Evolutionary conservation across 345 rosid species (phyloP).

Genomic region (Pistacia atlantica): DNA sequence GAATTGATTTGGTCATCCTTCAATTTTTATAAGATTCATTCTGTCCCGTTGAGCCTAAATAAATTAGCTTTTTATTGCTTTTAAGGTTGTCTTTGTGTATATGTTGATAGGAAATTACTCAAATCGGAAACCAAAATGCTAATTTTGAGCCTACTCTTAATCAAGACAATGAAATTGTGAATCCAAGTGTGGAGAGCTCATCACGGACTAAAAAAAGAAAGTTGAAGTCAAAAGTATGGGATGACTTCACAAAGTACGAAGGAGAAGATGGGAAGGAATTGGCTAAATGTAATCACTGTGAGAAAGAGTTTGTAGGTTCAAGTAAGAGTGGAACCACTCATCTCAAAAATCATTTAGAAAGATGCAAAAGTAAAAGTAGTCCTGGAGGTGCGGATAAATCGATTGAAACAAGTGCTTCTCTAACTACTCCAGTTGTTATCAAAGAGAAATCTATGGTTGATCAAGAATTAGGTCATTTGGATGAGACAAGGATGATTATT

Average conservation of each 20-base stretch:
- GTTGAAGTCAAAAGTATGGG: background rate
- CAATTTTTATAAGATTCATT: too few species aligned
- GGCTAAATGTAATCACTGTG: constrained; percentile 7
- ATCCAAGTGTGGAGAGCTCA: too few species aligned
- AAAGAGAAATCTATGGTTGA: background rate
- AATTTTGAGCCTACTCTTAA: too few species aligned
- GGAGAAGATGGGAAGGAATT: background rate
- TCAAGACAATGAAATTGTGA: too few species aligned
- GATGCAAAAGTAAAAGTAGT: background rate
- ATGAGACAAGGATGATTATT: background rate
- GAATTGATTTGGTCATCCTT: too few species aligned
- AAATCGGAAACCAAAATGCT: too few species aligned
- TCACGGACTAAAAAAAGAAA: background rate
- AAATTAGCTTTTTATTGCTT: too few species aligned
- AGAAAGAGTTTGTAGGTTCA: background rate
- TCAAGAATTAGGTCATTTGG: background rate
- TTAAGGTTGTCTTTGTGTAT: too few species aligned
- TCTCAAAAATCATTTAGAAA: background rate
- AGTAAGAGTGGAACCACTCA: constrained; percentile 10
- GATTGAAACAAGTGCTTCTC: background rate
- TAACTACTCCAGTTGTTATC: background rate
- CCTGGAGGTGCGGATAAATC: background rate
- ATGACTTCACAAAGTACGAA: background rate
- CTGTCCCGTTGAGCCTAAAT: too few species aligned
- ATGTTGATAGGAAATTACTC: too few species aligned